phyloP scores from a whole-genome alignment of 1,284 basidiomycete genomes.

The Puccinia coronata region DNA sequence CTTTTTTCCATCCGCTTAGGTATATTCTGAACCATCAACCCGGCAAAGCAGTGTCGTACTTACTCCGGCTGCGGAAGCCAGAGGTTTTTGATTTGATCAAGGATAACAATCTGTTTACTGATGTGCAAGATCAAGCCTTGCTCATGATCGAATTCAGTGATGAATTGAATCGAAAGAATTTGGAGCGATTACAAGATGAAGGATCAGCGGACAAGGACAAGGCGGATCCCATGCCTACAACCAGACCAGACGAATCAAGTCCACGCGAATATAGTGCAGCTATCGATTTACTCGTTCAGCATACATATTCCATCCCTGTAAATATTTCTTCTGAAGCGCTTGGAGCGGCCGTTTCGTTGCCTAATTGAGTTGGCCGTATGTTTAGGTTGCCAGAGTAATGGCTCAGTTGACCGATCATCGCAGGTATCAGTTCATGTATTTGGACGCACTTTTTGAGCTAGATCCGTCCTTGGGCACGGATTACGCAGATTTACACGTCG shows the following conservation, averaged over 20 bases:
- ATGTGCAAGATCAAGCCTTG: conserved; percentile 88
- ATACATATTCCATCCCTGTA: conserved; percentile 93
- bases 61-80: conserved; percentile 77
- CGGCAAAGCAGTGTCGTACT: conserved; percentile 87
- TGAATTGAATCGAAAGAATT: conserved; percentile 67
- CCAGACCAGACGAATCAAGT: conserved; percentile 46
- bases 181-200: neutral
- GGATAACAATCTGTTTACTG: conserved; percentile 90
- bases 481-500: conserved; percentile 85
- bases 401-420: conserved; percentile 77
- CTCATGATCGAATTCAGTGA: conserved; percentile 92
- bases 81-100: conserved; percentile 93
- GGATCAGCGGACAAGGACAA: neutral
- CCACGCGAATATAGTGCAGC: conserved; percentile 64
- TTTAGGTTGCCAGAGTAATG: conserved; percentile 80
- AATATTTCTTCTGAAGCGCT: conserved; percentile 55
- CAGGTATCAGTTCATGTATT: conserved; percentile 85
- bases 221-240: neutral
- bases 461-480: conserved; percentile 78
- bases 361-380: conserved; percentile 1
- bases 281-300: conserved; percentile 84
- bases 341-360: neutral
- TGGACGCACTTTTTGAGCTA: conserved; percentile 84
- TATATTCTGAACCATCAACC: conserved; percentile 85
- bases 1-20: conserved; percentile 59